A percentile compares a stretch with the other conserved stretches of the same genome.
Conservation (phyloP, 331 rosid species). For the Quercus lobata region DNA sequence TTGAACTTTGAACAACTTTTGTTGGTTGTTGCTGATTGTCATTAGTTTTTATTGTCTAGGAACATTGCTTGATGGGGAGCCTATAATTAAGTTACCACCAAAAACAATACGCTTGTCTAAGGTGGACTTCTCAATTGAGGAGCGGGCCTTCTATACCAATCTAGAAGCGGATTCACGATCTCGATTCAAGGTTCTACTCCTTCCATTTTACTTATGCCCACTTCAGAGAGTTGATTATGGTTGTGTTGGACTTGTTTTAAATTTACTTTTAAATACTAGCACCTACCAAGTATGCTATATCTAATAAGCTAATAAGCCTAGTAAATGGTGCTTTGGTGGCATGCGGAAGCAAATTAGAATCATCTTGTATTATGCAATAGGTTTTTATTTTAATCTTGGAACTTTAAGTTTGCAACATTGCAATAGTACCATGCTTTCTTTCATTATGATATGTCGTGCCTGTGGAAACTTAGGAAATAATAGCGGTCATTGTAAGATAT, state of each 20-base stretch:
- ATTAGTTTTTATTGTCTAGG: slow-evolving; percentile 41
- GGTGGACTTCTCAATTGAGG: slow-evolving; percentile 83
- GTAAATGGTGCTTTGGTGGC: not conserved
- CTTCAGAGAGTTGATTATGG: not conserved
- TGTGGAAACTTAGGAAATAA: not conserved
- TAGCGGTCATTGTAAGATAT: not conserved
- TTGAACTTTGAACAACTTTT: slow-evolving; percentile 15
- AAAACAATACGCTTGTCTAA: slow-evolving; percentile 60
- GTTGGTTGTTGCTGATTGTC: slow-evolving; percentile 16
- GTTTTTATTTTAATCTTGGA: not conserved
- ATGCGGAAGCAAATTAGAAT: not conserved
- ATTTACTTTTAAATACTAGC: not conserved
- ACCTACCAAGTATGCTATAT: slow-evolving; percentile 1
- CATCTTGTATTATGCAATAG: not conserved
- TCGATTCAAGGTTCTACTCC: slow-evolving; percentile 72
- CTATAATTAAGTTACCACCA: slow-evolving; percentile 83
- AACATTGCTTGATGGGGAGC: slow-evolving; percentile 84
- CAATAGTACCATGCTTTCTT: not conserved
- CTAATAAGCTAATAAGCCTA: slow-evolving; percentile 4
- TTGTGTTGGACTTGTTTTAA: not conserved
- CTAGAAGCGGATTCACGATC: slow-evolving; percentile 90
- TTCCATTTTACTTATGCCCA: slow-evolving; percentile 5
- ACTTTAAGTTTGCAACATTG: not conserved
- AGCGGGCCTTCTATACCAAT: slow-evolving; percentile 86
- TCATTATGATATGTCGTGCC: not conserved